Evolutionary conservation across 441 rosid species (phyloP).

Genomic region (Theobroma grandiflorum): DNA sequence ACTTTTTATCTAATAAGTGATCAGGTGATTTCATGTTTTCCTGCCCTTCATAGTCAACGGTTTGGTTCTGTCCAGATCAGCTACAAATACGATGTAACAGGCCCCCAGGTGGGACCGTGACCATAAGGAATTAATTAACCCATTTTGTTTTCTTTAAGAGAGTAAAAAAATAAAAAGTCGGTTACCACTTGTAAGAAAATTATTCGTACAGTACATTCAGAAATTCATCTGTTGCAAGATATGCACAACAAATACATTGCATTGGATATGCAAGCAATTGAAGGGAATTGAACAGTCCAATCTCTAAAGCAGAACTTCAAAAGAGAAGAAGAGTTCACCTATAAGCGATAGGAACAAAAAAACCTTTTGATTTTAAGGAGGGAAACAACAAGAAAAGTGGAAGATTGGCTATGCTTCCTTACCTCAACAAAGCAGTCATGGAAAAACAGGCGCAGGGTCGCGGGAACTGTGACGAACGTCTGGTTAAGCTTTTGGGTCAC

Average conservation of each 20-base stretch:
- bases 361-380: background rate
- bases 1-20: background rate
- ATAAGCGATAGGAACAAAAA: background rate
- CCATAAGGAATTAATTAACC: background rate
- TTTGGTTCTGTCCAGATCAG: background rate
- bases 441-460: constrained; percentile 66
- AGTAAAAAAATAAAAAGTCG: no score
- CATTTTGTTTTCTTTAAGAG: background rate
- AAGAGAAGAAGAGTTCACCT: background rate
- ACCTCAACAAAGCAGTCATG: constrained; percentile 78
- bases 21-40: background rate
- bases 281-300: background rate
- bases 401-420: background rate
- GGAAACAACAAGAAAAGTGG: background rate
- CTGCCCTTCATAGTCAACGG: background rate
- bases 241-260: background rate
- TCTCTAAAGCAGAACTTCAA: background rate
- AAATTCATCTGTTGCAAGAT: background rate
- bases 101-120: background rate
- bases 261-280: no score
- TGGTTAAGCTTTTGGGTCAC: constrained; percentile 51
- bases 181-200: no score
- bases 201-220: background rate
- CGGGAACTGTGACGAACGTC: constrained; percentile 59
- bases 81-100: background rate